These are phyloP conservation scores for Schwanniomyces occidentalis DNA, from an alignment of 805 yeast species.

Conservation along the genomic window DNA sequence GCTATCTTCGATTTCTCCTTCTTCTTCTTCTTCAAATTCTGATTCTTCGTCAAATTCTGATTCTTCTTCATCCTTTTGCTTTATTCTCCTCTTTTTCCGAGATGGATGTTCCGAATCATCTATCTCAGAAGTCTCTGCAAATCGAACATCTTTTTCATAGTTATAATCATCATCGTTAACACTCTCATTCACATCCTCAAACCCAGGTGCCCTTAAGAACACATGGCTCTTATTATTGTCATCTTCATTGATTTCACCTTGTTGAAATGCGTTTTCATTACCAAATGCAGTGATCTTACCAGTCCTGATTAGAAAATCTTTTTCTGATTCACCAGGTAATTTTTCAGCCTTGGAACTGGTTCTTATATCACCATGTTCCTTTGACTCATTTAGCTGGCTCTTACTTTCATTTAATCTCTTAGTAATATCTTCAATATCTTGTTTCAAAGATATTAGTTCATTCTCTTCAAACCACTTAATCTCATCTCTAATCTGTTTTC, in stretches of 20 bases:
- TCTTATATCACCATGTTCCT: slow-evolving; percentile 12
- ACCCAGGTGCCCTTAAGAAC: slow-evolving; percentile 52
- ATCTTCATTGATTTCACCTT: slow-evolving; percentile 30
- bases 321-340: slow-evolving; percentile 72
- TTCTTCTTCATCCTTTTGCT: background rate
- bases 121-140: slow-evolving; percentile 7
- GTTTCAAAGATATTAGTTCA: slow-evolving; percentile 53
- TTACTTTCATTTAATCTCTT: slow-evolving; percentile 33
- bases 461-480: slow-evolving; percentile 48
- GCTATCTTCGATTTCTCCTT: slow-evolving; percentile 17
- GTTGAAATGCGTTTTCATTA: slow-evolving; percentile 56
- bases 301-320: slow-evolving; percentile 79
- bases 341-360: slow-evolving; percentile 27
- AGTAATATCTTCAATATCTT: slow-evolving; percentile 60
- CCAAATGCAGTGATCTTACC: slow-evolving; percentile 97
- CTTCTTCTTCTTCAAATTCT: slow-evolving; percentile 18
- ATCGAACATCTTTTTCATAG: slow-evolving; percentile 8
- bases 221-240: slow-evolving; percentile 37
- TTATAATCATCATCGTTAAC: slow-evolving; percentile 22
- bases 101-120: background rate
- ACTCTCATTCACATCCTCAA: slow-evolving; percentile 18
- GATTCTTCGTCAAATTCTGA: slow-evolving; percentile 16
- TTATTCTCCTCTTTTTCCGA: background rate
- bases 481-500: slow-evolving; percentile 54
- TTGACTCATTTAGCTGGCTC: slow-evolving; percentile 39